Evolutionary conservation across 2,329 filamentous ascomycete species (phyloP).

Genomic region (Fusarium palustre): DNA sequence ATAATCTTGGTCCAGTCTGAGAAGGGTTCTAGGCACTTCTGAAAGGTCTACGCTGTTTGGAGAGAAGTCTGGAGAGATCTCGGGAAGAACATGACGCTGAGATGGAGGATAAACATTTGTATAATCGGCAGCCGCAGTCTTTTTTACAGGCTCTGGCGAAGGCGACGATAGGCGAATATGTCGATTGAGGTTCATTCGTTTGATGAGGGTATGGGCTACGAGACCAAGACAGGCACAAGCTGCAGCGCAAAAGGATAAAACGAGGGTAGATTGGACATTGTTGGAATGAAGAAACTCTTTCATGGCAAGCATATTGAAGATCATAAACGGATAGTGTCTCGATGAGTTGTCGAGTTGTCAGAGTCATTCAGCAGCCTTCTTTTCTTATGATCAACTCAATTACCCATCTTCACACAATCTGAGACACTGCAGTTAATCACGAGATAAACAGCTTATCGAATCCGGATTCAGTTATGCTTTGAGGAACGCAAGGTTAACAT

Average conservation of each 20-base stretch:
- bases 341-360: not conserved
- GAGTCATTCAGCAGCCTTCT: slow-evolving; percentile 13
- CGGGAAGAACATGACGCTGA: slow-evolving; percentile 33
- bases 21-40: slow-evolving; percentile 37
- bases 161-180: slow-evolving; percentile 20
- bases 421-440: not conserved
- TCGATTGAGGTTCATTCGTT: slow-evolving; percentile 35
- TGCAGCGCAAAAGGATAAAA: slow-evolving; percentile 13
- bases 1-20: slow-evolving; percentile 53
- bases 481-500: slow-evolving; percentile 37
- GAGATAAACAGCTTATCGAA: slow-evolving; percentile 24
- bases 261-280: slow-evolving; percentile 17
- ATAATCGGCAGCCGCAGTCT: slow-evolving; percentile 38
- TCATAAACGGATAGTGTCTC: not conserved
- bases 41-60: slow-evolving; percentile 23
- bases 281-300: slow-evolving; percentile 14
- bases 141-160: slow-evolving; percentile 34
- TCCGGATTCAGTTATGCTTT: slow-evolving; percentile 29
- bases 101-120: slow-evolving; percentile 46
- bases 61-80: slow-evolving; percentile 10
- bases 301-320: slow-evolving; percentile 30
- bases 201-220: slow-evolving; percentile 34
- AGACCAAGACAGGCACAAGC: slow-evolving; percentile 29
- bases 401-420: not conserved
- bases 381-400: slow-evolving; percentile 28